These are phyloP conservation scores for Myrmaecium sp. DNA, from an alignment of 2,329 filamentous ascomycete genomes.

Conservation along the genomic window DNA sequence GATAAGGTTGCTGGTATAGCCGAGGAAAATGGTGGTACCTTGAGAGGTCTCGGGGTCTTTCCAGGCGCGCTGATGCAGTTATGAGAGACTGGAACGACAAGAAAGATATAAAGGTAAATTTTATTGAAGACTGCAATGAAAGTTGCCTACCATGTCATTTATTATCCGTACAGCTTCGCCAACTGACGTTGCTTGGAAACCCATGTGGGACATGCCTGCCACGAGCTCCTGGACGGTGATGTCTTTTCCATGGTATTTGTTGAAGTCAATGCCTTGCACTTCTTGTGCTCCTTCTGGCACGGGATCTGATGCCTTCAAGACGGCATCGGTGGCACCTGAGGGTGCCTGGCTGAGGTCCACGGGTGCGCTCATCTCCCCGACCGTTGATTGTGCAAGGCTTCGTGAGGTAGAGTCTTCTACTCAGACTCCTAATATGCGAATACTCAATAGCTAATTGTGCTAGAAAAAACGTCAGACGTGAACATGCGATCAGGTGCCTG, in stretches of 20 bases:
- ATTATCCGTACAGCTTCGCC: slow-evolving; percentile 81
- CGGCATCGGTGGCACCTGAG: slow-evolving; percentile 48
- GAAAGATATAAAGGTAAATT: background rate
- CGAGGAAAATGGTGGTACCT: slow-evolving; percentile 84
- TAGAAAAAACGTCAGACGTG: no score
- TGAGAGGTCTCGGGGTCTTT: slow-evolving; percentile 61
- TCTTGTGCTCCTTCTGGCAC: slow-evolving; percentile 63
- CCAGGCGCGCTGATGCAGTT: slow-evolving; percentile 53
- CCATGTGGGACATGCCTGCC: slow-evolving; percentile 69
- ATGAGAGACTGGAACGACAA: background rate
- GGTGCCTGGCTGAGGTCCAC: slow-evolving; percentile 17
- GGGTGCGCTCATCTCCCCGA: no score
- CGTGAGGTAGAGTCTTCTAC: no score
- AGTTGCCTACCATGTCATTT: slow-evolving; percentile 86
- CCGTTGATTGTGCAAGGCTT: no score
- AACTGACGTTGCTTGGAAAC: slow-evolving; percentile 65
- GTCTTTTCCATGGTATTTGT: slow-evolving; percentile 53
- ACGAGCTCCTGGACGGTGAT: slow-evolving; percentile 79
- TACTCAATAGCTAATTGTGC: no score
- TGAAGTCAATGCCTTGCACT: slow-evolving; percentile 86
- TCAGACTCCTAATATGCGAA: no score
- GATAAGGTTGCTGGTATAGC: slow-evolving; percentile 95
- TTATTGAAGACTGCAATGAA: no score
- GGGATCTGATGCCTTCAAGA: slow-evolving; percentile 68
- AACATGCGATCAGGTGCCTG: no score